A percentile compares a stretch with the other conserved stretches of the same genome.
Conservation (phyloP, 495 filamentous ascomycete species). For the Neurospora pannonica region DNA sequence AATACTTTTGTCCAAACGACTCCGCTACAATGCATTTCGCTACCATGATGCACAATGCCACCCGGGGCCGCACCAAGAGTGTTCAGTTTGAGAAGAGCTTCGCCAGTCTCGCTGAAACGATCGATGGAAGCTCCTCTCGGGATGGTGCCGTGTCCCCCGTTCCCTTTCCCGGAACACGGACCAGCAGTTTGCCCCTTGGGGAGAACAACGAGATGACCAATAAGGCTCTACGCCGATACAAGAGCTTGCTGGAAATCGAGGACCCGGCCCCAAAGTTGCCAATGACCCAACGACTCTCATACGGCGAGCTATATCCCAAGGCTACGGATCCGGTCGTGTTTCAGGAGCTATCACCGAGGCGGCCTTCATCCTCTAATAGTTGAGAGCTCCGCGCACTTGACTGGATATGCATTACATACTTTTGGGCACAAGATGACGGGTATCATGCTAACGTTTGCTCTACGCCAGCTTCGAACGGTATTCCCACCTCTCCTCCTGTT, state of each 20-base stretch:
- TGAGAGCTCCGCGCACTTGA: constrained; percentile 20
- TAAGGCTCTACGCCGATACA: constrained; percentile 27
- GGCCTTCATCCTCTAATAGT: constrained; percentile 19
- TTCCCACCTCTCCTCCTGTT: constrained; percentile 17
- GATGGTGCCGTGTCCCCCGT: constrained; percentile 14
- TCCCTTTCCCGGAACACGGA: constrained; percentile 17
- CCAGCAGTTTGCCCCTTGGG: constrained; percentile 24
- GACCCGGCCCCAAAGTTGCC: constrained; percentile 33
- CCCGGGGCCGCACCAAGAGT: constrained; percentile 33
- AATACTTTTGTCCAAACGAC: constrained; percentile 24
- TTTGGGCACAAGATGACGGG: not conserved
- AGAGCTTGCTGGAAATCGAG: constrained; percentile 42
- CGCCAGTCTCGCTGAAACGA: constrained; percentile 13
- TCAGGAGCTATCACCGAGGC: constrained; percentile 3
- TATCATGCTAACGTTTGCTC: constrained; percentile 19
- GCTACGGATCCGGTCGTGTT: constrained; percentile 9
- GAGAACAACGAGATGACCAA: constrained; percentile 22
- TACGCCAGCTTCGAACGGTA: constrained; percentile 42
- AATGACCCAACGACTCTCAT: constrained; percentile 34
- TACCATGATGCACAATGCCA: constrained; percentile 33
- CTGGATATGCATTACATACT: not conserved
- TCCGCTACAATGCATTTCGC: constrained; percentile 28
- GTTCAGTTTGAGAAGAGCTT: constrained; percentile 35
- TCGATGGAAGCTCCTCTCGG: constrained; percentile 9
- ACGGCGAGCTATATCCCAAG: constrained; percentile 37